Base-by-base conservation (phyloP, 805 yeast species). In the Kuraishia piskuri region DNA sequence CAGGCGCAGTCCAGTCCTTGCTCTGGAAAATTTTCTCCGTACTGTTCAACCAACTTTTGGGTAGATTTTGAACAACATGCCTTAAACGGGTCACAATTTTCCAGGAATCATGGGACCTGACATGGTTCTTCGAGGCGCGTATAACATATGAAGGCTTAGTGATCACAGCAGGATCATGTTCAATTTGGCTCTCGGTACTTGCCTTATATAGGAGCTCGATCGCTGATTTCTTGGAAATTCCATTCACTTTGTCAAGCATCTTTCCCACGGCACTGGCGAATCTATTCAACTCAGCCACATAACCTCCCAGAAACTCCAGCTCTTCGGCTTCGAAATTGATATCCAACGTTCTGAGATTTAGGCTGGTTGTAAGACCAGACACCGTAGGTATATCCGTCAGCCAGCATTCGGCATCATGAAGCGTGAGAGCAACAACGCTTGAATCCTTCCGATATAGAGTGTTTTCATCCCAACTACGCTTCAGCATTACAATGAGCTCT, bases 121-220 rank as follows among this genome's bases (percentile, higher is more conserved):
- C 82, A 68, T 91, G 97, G 36, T 83, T 78, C 20, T 76, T 74
- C 2, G 84, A 78, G 2, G 90, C 78, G 52, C 96, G 74, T 50
- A 89, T 78, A 26, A 90, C 81, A 60, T 87, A 84, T 0, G 97
- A 86, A 0, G 97, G 97, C 51, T 90, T 85, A 1, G 97, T 91
- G 52, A 92, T 77, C 20, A 90, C 96, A 5, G 88, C 82, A 0
- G 98, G 95, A 61, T 94, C 98, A 57, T 88, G 88, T 50, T 83
- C 82, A 47, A 90, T 78, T 26, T 77, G 76, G 50, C 78, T 72
- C 2, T 76, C 79, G 12, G 60, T 60, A 2, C 79, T 64, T 20
- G 78, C 59, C 10, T 63, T 59, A 58, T 76, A 76, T 1, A 78
- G 64, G 36, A 79, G 60, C 44, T 76, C 78, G 9, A 72, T 66